Base-by-base conservation (phyloP, 768 basidiomycete species). In the Pilatotrama ljubarskyi region DNA sequence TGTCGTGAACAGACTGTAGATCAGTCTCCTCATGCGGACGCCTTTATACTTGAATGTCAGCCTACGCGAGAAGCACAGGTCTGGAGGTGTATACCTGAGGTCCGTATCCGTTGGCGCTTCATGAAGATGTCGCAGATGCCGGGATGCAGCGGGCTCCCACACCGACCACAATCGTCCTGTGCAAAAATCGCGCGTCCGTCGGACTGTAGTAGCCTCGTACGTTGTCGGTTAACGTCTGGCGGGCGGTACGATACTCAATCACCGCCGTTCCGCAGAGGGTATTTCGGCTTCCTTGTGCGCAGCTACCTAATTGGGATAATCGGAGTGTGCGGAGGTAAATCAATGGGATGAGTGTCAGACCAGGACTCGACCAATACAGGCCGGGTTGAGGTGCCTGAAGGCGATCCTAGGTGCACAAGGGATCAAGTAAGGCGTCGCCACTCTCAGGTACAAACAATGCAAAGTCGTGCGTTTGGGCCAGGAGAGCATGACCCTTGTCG, bases 141-240 rank as follows among this genome's bases (percentile, higher is more conserved):
- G 44, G 42, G 10, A 25, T 37, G 24, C 37, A 48, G 37, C 15
- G 43, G 15, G 7, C 15, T 18, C 37, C 20, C 13, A 13, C 44
- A 29, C 6, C 25, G 29, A 38, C 9, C 43, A 35, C 11, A 8
- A 17, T 46, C 36, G 24, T 24, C 44, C 41, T 51, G 54, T 40
- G 55, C 61, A 54, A 25, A 48, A 50, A 38, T 62, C 46, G 51
- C 61, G 51, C 61, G 47, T 24, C 6, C 29, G 46, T 62, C 61
- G 55, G 55, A 48, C 46, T 13, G 13, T 11, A 10, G 13, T 5
- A n/a, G 17, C 51, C 8, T n/a, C 18, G 32, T 20, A 20, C 18
- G 48, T 17, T 11, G 20, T 17, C 32, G 48, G 48, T 32, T 18
- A 50, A 13, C 24, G 7, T 49, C 53, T 18, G 2, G 48, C n/a